phyloP scores from a whole-genome alignment of 1,139 yeast genomes.

The Pichia sp. region DNA sequence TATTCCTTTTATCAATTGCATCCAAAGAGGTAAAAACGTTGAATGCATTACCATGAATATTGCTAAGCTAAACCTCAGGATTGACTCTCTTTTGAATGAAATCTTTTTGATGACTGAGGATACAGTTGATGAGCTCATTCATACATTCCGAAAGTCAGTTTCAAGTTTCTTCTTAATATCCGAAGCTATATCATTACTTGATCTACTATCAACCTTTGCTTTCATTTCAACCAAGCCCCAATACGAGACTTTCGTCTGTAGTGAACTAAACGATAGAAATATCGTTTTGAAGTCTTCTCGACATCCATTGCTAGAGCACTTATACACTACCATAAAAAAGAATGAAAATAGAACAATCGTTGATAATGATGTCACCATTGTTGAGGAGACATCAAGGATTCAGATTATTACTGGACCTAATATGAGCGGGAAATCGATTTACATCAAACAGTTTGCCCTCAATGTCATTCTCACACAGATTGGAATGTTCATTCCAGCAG shows the following conservation, averaged over 20 bases:
- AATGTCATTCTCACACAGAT: slow-evolving; percentile 42
- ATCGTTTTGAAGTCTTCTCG: slow-evolving; percentile 29
- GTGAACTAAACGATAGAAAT: slow-evolving; percentile 27
- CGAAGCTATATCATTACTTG: slow-evolving; percentile 39
- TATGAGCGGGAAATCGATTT: slow-evolving; percentile 50
- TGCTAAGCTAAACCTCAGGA: slow-evolving; percentile 35
- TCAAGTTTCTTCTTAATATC: slow-evolving; percentile 36
- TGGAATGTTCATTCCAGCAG: slow-evolving; percentile 46
- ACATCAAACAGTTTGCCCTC: slow-evolving; percentile 40
- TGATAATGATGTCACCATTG: slow-evolving; percentile 33
- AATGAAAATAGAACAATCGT: slow-evolving; percentile 20
- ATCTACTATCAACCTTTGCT: slow-evolving; percentile 35
- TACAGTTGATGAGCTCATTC: slow-evolving; percentile 29
- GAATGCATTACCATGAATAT: slow-evolving; percentile 38
- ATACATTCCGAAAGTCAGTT: slow-evolving; percentile 24
- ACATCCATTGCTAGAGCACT: slow-evolving; percentile 35
- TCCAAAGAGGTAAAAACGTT: slow-evolving; percentile 27
- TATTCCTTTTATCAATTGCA: slow-evolving; percentile 29
- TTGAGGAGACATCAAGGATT: slow-evolving; percentile 31
- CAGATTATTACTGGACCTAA: slow-evolving; percentile 42
- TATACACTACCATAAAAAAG: neutral
- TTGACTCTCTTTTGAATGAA: slow-evolving; percentile 34
- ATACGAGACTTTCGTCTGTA: slow-evolving; percentile 26
- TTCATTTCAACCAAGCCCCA: slow-evolving; percentile 16
- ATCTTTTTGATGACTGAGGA: slow-evolving; percentile 36